Base-by-base conservation (phyloP, 108 stramenopile genomes). In the Bacterosira constricta region DNA sequence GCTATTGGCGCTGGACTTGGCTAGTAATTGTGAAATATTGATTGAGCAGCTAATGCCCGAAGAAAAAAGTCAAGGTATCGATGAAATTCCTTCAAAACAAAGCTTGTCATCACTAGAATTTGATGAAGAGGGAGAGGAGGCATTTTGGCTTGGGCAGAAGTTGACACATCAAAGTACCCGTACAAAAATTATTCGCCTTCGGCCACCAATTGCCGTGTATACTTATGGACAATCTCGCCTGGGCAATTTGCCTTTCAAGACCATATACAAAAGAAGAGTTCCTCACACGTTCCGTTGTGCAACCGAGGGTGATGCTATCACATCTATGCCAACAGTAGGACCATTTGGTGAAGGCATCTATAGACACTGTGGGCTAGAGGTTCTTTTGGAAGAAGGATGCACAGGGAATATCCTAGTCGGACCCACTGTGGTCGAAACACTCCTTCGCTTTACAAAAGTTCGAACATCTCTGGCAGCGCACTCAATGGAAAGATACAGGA, bases 351-450 rank as follows among this genome's bases (percentile, higher is more conserved):
- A 83, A 29, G 89, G 89, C 18, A 72, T 86, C 13, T 93, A 93
- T 77, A 82, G 88, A 45, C 92, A 93, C 73, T 82, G 89, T 30
- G 89, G 89, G 9, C 57, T 89, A 34, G 89, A 90, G 53, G 92
- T 93, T 9, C 56, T 89, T 7, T 49, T 93, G 53, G 92, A 93
- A 52, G 89, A 87, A 64, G 87, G 89, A 17, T 82, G 83, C 62
- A 90, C 86, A 9, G 92, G 92, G 55, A 93, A 87, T 51, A 89
- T 90, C 18, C 49, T 88, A 35, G 89, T 93, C 5, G 89, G 88
- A 13, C 92, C 92, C 25, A 90, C 92, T 26, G 88, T 90, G 11
- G 92, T 93, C 15, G 92, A 93, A 69, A 90, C 88, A 13, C 66
- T 90, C 17, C 83, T 93, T 64, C 84, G 92, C 4, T 93, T 93